Conservation (phyloP, 1,139 yeast species). For the Tardiomyces blankii region DNA sequence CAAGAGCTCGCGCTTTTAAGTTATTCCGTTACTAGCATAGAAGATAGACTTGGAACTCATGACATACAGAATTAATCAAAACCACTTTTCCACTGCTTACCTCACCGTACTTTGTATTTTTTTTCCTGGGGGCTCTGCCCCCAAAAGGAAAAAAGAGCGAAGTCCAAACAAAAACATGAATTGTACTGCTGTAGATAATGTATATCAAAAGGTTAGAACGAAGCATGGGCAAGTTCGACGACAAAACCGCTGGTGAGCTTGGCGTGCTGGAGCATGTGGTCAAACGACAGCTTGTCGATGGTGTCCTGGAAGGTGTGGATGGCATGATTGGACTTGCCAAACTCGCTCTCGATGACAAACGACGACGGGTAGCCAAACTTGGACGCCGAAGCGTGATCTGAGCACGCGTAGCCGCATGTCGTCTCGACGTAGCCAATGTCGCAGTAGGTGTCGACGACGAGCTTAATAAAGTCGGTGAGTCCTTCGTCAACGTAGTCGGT, state of each 20-base stretch:
- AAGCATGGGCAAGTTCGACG: conserved; percentile 46
- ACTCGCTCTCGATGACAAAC: conserved; percentile 68
- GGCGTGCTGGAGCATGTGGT: conserved; percentile 69
- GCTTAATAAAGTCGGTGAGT: conserved; percentile 53
- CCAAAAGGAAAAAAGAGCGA: too few relatives aligned
- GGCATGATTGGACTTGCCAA: conserved; percentile 50
- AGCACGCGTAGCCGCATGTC: conserved; percentile 83
- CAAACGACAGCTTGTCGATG: conserved; percentile 63
- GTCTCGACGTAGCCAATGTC: conserved; percentile 63
- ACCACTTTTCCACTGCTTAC: too few relatives aligned
- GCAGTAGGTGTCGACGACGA: conserved; percentile 50
- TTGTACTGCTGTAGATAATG: too few relatives aligned
- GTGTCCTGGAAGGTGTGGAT: conserved; percentile 78
- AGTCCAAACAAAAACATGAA: too few relatives aligned
- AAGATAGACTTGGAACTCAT: not conserved
- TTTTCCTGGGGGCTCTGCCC: too few relatives aligned
- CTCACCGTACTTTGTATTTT: too few relatives aligned
- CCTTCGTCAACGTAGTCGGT: conserved; percentile 56
- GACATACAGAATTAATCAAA: conserved; percentile 1
- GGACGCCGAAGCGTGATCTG: conserved; percentile 83
- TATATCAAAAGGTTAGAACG: conserved; percentile 8
- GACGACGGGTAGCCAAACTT: conserved; percentile 77
- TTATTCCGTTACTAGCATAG: not conserved
- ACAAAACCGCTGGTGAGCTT: conserved; percentile 63
- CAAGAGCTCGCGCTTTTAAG: conserved; percentile 14